Conservation (phyloP, 768 basidiomycete genomes). For the Tylopilus plumbeoviolaceoides region DNA sequence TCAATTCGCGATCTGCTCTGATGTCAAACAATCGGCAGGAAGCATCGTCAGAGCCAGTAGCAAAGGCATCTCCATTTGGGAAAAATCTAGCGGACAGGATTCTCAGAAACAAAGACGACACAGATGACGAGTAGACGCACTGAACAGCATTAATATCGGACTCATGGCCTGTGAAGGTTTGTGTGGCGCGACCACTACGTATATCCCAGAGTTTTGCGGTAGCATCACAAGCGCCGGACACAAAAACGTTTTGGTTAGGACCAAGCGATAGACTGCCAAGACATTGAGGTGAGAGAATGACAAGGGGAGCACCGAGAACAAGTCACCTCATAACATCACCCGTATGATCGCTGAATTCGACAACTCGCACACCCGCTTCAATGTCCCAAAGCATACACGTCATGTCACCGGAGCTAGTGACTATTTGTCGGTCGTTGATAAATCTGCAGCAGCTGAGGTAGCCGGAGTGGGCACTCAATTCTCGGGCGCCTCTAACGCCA, state of each 20-base stretch:
- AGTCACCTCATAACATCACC: conserved; percentile 98
- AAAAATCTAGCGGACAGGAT: conserved; percentile 70
- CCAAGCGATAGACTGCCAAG: conserved; percentile 79
- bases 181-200: conserved; percentile 92
- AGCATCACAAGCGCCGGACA: conserved; percentile 98
- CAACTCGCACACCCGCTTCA: conserved; percentile 94
- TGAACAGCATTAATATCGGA: conserved; percentile 99
- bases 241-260: conserved; percentile 91
- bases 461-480: conserved; percentile 95
- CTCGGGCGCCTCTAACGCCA: conserved; percentile 86
- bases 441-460: conserved; percentile 98
- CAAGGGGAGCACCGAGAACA: not conserved
- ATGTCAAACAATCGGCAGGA: conserved; percentile 98
- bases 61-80: conserved; percentile 99
- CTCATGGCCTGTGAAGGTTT: conserved; percentile 98
- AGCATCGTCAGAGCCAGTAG: conserved; percentile 97
- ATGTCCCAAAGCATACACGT: conserved; percentile 99
- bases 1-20: conserved; percentile 94
- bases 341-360: conserved; percentile 98
- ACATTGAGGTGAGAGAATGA: conserved; percentile 9
- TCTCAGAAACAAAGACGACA: conserved; percentile 5
- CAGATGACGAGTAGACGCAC: conserved; percentile 47
- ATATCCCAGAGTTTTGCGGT: conserved; percentile 99
- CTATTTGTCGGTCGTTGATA: conserved; percentile 97
- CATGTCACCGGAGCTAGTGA: conserved; percentile 98